These are phyloP conservation scores for Alternaria panax DNA, from an alignment of 2,329 filamentous ascomycete genomes.

Conservation along the genomic window DNA sequence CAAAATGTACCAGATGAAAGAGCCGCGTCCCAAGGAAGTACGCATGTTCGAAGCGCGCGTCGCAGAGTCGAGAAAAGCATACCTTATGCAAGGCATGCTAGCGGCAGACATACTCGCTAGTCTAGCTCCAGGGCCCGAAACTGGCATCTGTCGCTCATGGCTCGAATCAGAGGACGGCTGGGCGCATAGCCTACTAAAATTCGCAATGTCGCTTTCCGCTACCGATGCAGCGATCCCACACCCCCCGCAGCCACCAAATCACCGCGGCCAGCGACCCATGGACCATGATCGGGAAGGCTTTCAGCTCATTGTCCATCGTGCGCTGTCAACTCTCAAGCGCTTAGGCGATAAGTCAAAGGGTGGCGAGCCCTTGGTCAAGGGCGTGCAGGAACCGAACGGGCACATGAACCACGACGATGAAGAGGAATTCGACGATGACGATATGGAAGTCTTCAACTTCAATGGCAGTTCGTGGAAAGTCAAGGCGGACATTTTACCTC, in stretches of 20 bases:
- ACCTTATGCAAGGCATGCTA: slow-evolving; percentile 89
- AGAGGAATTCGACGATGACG: slow-evolving; percentile 27
- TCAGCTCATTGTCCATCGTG: slow-evolving; percentile 54
- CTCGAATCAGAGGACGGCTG: slow-evolving; percentile 84
- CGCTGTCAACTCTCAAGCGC: slow-evolving; percentile 56
- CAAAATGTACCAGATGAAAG: slow-evolving; percentile 40
- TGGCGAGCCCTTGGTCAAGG: slow-evolving; percentile 42
- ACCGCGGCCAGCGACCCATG: slow-evolving; percentile 43
- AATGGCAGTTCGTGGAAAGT: slow-evolving; percentile 46
- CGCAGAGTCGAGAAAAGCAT: slow-evolving; percentile 83
- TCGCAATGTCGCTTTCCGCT: slow-evolving; percentile 71
- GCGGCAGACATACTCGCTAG: slow-evolving; percentile 87
- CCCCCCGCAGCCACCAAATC: slow-evolving; percentile 37
- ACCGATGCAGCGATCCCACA: slow-evolving; percentile 39
- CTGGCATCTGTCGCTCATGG: slow-evolving; percentile 77
- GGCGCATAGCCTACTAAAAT: slow-evolving; percentile 76
- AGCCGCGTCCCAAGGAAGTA: slow-evolving; percentile 56
- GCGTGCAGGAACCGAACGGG: slow-evolving; percentile 36
- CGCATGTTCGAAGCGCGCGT: slow-evolving; percentile 62
- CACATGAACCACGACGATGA: slow-evolving; percentile 27
- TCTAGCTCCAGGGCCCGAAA: slow-evolving; percentile 74
- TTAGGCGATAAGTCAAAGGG: slow-evolving; percentile 55
- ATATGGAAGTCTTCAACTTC: slow-evolving; percentile 44
- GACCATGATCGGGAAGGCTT: slow-evolving; percentile 47
- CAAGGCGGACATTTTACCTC: slow-evolving; percentile 54